Evolutionary conservation across 768 basidiomycete genomes (phyloP), one percentile per base, ranked within the genome.

Genomic region (Xerocomellus dryophilus): DNA sequence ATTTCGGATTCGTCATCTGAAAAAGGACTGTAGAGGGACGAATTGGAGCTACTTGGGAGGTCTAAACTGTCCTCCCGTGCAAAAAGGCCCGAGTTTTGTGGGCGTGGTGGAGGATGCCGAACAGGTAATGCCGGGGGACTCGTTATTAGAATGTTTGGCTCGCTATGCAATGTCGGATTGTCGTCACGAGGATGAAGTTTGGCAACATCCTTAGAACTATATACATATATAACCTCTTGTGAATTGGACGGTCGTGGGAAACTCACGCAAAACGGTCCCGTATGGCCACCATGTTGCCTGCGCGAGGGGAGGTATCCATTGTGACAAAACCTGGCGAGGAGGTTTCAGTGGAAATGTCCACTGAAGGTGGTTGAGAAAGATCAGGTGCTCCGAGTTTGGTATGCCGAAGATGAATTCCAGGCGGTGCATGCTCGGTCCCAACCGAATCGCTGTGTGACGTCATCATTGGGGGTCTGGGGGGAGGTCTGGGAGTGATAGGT

Each of bases 231-330:
- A 36, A n/a, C 17, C 2, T 34, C 4, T 14, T 5, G 2, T 23
- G 25, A 39, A 36, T 27, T 14, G 5, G 3, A 38, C 0, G 6
- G 14, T 27, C 14, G 9, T 5, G 39, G 4, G 15, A 52, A 9
- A 61, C 64, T 53, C 44, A 69, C 67, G 54, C 20, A 23, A 65
- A 66, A 34, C 74, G 73, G 54, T 57, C 73, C 35, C 75, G 73
- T 34, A 77, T 64, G 2, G 77, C 70, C 18, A 78, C 66, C 6
- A 80, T 73, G 18, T 67, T 69, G 17, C 65, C 47, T 41, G 36
- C 12, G 11, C 56, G 50, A 27, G 59, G 51, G 4, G 62, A 55
- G 21, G 38, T 23, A 39, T 57, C 56, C 11, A 48, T 6, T 4
- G 43, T 12, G 8, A 20, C 7, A 10, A 41, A 20, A 32, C 20